These are phyloP conservation scores for Termitomyces sp. DNA, from an alignment of 768 basidiomycete genomes.

Conservation along the genomic window DNA sequence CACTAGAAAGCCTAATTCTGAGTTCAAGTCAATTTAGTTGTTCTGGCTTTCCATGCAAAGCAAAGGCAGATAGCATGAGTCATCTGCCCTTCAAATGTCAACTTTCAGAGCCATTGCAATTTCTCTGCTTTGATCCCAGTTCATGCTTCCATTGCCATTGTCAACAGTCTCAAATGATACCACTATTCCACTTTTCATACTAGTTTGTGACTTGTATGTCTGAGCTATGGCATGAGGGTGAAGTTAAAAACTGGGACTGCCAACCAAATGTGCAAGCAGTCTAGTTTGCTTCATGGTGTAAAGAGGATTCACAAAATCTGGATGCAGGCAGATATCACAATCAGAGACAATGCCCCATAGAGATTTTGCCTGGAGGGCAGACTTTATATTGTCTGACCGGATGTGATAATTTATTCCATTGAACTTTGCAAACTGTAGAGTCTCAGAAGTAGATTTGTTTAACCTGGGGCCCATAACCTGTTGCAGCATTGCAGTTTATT, in stretches of 20 bases:
- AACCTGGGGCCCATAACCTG: too few species aligned
- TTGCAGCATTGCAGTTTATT: too few species aligned
- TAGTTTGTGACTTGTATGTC: too few species aligned
- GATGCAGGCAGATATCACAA: too few species aligned
- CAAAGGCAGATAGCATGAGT: conserved; percentile 23
- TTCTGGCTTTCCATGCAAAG: conserved; percentile 24
- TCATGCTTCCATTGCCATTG: conserved; percentile 24
- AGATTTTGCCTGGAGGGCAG: too few species aligned
- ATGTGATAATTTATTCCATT: too few species aligned
- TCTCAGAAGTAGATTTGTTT: too few species aligned
- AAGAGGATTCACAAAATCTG: conserved; percentile 30
- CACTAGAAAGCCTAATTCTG: neutral
- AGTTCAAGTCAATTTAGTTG: neutral
- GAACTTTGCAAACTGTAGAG: too few species aligned
- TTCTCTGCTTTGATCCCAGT: conserved; percentile 30
- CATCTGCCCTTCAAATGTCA: conserved; percentile 23
- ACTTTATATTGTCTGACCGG: too few species aligned
- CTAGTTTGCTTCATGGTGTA: conserved; percentile 22
- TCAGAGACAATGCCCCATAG: too few species aligned
- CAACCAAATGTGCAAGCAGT: conserved; percentile 12
- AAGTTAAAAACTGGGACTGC: neutral
- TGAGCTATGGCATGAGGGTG: too few species aligned
- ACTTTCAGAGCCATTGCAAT: conserved; percentile 23
- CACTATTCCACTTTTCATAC: neutral
- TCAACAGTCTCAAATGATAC: conserved; percentile 20